These are phyloP conservation scores for Penicillium rolfsii DNA, from an alignment of 2,329 filamentous ascomycete genomes.

Conservation along the genomic window DNA sequence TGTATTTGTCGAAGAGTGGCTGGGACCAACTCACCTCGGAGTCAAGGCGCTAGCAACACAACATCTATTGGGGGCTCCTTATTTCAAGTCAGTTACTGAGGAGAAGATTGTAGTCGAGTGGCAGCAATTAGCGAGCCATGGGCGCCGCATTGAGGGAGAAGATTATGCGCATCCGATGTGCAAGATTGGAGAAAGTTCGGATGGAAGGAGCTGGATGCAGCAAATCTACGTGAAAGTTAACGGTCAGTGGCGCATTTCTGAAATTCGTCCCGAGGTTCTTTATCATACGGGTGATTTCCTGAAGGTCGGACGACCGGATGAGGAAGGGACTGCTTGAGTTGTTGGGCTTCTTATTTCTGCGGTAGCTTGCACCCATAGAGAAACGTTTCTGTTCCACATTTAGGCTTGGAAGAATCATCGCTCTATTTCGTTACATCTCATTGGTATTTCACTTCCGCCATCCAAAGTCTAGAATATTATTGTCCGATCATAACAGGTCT, in stretches of 20 bases:
- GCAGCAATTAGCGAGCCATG: conserved; percentile 33
- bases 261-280: background rate
- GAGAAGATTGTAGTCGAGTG: conserved; percentile 31
- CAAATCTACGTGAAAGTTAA: background rate
- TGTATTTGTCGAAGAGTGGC: background rate
- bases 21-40: background rate
- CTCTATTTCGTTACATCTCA: background rate
- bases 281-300: conserved; percentile 4
- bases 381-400: background rate
- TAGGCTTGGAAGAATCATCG: too few relatives aligned
- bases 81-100: conserved; percentile 27
- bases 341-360: background rate
- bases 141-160: conserved; percentile 7
- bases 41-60: conserved; percentile 19
- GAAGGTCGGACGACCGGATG: conserved; percentile 1
- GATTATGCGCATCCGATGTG: background rate
- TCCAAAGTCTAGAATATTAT: background rate
- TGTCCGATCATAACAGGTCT: background rate
- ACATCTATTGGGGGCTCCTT: conserved; percentile 30
- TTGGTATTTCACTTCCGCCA: background rate
- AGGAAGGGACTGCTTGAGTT: background rate
- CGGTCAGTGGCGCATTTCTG: background rate
- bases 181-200: background rate
- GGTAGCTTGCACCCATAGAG: background rate
- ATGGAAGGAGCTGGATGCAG: conserved; percentile 4